Percentiles rank a stretch among this genome's conserved stretches.
These are phyloP conservation scores for Bjerkandera adusta DNA, from an alignment of 1,284 basidiomycete species.

Conservation along the genomic window DNA sequence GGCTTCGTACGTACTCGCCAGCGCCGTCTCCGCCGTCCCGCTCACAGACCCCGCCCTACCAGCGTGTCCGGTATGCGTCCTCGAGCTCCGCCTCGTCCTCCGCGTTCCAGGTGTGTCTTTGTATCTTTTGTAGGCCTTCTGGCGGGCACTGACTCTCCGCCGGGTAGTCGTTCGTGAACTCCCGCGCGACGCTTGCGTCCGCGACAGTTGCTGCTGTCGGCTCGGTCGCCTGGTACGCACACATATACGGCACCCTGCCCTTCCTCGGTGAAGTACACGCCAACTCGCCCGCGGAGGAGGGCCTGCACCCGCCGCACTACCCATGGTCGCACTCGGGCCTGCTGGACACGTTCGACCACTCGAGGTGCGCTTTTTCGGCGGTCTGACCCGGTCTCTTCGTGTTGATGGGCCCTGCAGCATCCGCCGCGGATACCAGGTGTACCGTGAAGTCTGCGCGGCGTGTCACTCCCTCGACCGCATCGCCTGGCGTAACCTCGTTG, in stretches of 20 bases:
- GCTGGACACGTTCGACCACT: slow-evolving; percentile 94
- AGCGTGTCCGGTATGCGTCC: slow-evolving; percentile 69
- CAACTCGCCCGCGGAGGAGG: slow-evolving; percentile 89
- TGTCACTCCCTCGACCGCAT: slow-evolving; percentile 99
- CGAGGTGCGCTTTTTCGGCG: slow-evolving; percentile 61
- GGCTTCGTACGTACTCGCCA: slow-evolving; percentile 36
- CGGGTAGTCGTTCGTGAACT: slow-evolving; percentile 54
- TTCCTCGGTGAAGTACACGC: slow-evolving; percentile 89
- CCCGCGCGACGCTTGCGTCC: slow-evolving; percentile 77
- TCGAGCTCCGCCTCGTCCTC: slow-evolving; percentile 51
- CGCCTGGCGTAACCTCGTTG: slow-evolving; percentile 99
- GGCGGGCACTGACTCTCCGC: background rate
- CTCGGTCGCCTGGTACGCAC: slow-evolving; percentile 94
- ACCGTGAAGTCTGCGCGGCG: slow-evolving; percentile 98
- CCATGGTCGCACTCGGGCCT: slow-evolving; percentile 92
- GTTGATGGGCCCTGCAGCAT: slow-evolving; percentile 54
- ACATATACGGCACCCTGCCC: slow-evolving; percentile 87
- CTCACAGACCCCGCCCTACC: slow-evolving; percentile 12
- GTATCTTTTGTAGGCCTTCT: background rate
- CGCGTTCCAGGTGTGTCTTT: slow-evolving; percentile 54
- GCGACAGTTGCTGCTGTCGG: slow-evolving; percentile 82
- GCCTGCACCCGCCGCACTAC: slow-evolving; percentile 86
- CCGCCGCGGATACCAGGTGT: slow-evolving; percentile 97
- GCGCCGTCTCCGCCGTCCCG: slow-evolving; percentile 20
- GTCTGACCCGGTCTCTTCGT: background rate